Base-by-base conservation (phyloP, 2,329 filamentous ascomycete genomes). In the Volutella citrinella region DNA sequence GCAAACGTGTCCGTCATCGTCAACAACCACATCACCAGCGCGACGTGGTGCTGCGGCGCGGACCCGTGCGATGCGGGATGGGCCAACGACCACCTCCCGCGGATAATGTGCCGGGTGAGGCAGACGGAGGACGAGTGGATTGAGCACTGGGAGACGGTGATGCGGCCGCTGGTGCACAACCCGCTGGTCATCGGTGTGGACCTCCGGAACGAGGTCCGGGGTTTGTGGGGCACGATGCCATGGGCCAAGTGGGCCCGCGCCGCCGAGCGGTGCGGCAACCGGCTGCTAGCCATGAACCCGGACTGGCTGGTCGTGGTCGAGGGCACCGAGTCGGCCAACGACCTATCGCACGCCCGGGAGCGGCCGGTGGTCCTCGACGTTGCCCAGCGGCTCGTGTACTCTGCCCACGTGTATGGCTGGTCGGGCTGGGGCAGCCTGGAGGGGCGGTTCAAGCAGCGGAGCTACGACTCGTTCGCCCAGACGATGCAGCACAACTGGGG, bases 21-120 rank as follows among this genome's bases (percentile, higher is more conserved):
- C 42, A 85, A 85, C 64, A 78, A 85, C 57, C 82, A 85, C 58
- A 85, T 85, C 56, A 85, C 81, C 2, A 72, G 71, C 28, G 77
- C 80, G 9, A 74, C 74, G 7, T 84, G 80, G 81, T 85, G 80
- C 60, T 84, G 80, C 55, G 80, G 80, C 31, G 76, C 72, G 16
- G 74, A 84, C 52, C 78, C 79, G 1, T 85, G 80, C 60, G 80
- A 86, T 55, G 70, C 77, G 14, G 72, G 70, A 34, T 85, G 80
- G 81, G 67, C 74, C 26, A 85, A 85, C 55, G 73, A 80, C 50
- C 70, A 82, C 48, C 67, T 83, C 18, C 72, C 73, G 5, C 63
- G 69, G 11, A n/a, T n/a, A n/a, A 48, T 83, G 22, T 85, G 81
- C 57, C 70, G 72, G 19, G 63, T 85, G 35, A 63, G 60, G 19